Conservation (phyloP, 257 asterid species). For the Solanum pinnatisectum region DNA sequence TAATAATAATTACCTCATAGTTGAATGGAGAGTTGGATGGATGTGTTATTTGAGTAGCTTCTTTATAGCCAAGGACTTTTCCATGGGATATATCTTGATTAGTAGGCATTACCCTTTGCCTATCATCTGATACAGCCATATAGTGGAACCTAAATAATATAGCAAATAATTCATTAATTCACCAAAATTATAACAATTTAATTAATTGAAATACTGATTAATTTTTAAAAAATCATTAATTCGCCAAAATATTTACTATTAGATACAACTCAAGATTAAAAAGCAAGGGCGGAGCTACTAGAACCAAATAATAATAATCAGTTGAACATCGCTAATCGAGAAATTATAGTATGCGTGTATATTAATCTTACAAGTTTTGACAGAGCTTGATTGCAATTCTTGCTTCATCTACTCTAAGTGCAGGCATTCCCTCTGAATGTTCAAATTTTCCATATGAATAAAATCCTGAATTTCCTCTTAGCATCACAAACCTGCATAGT, state of each 20-base stretch:
- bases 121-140: conserved; percentile 53
- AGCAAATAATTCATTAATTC: neutral
- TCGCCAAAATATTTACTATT: neutral
- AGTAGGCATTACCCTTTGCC: conserved; percentile 45
- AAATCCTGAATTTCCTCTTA: conserved; percentile 54
- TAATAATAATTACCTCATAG: conserved; percentile 15
- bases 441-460: conserved; percentile 54
- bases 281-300: neutral
- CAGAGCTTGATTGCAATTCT: conserved; percentile 48
- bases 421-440: conserved; percentile 55
- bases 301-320: neutral
- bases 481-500: conserved; percentile 38
- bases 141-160: conserved; percentile 29
- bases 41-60: conserved; percentile 39
- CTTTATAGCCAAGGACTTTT: conserved; percentile 27
- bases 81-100: conserved; percentile 23
- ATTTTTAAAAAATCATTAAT: neutral
- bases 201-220: neutral
- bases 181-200: neutral
- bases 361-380: neutral
- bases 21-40: conserved; percentile 17
- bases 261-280: neutral
- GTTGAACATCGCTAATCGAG: neutral
- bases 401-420: conserved; percentile 26
- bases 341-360: neutral